Conservation (phyloP, 768 basidiomycete genomes). For the Boletus reticuloceps region DNA sequence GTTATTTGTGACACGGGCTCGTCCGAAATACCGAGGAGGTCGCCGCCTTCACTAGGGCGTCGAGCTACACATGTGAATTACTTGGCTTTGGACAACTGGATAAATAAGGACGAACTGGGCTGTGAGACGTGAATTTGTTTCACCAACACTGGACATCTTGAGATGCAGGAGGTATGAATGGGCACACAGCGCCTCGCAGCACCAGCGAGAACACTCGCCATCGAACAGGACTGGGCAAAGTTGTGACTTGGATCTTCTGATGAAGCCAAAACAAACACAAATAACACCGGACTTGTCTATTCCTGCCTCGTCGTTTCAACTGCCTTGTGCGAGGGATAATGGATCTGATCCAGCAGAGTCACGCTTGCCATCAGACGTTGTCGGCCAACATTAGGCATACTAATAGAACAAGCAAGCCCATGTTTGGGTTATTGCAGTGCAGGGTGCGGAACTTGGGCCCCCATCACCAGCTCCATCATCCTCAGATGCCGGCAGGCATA, state of each 20-base stretch:
- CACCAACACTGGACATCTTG: constrained; percentile 2
- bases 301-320: no score
- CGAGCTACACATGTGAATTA: constrained; percentile 14
- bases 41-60: constrained; percentile 6
- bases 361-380: no score
- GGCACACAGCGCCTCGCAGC: constrained; percentile 11
- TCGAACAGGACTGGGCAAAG: background rate
- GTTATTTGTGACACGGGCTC: background rate
- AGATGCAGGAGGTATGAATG: background rate
- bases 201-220: constrained; percentile 15
- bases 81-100: background rate
- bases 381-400: no score
- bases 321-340: no score
- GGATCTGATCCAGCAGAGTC: no score
- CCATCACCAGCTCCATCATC: no score
- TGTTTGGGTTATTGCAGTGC: no score
- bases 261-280: constrained; percentile 10
- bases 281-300: background rate
- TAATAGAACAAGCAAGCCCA: no score
- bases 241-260: background rate
- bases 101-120: constrained; percentile 19
- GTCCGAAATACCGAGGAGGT: constrained; percentile 11
- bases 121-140: constrained; percentile 21
- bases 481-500: no score
- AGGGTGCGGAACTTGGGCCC: no score